Conservation (phyloP, 202 grass and related monocot genomes). For the Thinopyrum obtusiflorum region DNA sequence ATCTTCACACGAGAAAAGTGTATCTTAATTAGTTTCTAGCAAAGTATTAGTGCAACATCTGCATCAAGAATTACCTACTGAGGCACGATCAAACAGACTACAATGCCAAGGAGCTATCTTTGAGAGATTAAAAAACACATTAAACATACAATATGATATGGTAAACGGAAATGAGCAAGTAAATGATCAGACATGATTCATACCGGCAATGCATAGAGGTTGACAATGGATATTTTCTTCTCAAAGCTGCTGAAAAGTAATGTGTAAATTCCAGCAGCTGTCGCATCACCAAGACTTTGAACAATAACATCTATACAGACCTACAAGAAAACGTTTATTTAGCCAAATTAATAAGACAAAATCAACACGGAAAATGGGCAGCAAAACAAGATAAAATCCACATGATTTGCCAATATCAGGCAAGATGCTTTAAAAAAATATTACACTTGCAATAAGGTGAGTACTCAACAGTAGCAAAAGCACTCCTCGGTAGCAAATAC, state of each 20-base stretch:
- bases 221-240: constrained; percentile 55
- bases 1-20: neutral
- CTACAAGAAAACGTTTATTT: constrained; percentile 35
- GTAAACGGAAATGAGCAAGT: constrained; percentile 13
- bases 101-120: neutral
- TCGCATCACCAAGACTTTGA: constrained; percentile 89
- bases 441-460: neutral
- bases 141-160: neutral
- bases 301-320: constrained; percentile 94
- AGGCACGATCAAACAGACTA: neutral
- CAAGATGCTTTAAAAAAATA: constrained; percentile 13
- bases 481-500: neutral
- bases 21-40: neutral
- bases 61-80: neutral
- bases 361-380: neutral
- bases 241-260: constrained; percentile 65
- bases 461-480: neutral
- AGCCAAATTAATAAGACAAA: neutral
- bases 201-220: constrained; percentile 85
- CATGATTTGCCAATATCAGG: neutral
- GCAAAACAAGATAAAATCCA: neutral
- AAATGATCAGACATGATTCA: constrained; percentile 3
- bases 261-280: constrained; percentile 78
- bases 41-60: neutral
- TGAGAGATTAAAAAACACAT: constrained; percentile 5